Base-by-base conservation (phyloP, 768 basidiomycete genomes). In the Lentinula edodes region DNA sequence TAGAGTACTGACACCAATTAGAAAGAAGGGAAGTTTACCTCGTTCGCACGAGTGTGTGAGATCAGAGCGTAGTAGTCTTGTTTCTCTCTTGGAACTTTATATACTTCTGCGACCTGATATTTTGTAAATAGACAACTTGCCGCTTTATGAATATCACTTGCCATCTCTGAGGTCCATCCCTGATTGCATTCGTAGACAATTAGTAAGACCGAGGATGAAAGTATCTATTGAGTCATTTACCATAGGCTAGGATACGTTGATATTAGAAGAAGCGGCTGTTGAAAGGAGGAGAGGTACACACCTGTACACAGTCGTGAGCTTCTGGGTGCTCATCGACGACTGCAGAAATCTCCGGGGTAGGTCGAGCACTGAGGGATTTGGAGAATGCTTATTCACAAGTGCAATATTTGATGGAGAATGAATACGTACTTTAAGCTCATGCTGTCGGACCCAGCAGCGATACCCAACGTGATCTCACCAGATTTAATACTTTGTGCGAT, bases 141-240 rank as follows among this genome's bases (percentile, higher is more conserved):
- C 18, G 46, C 5, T 16, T 23, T 48, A 12, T 48, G 28, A 48
- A 20, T 48, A 23, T 4, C 9, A 23, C 18, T 48, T 48, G 20
- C 46, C 86, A 91, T 87, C 72, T 95, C 93, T 5, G 91, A 91
- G 1, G 93, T 95, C 93, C 93, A 99, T 54, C 94, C 94, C 94
- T 95, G 95, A 10, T 91, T 41, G 54, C 18, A 8, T 35, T 56
- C n/a, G 5, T 4, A 42, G 18, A 36, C 3, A 5, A 43, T 56
- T 56, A 23, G 42, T 28, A 20, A 56, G 35, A 56, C 52, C 38
- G 38, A 39, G 38, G 38, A 39, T 12, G 12, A 35, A 35, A 20
- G 28, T 16, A 34, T 18, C 46, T 34, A 56, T 36, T 43, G 54
- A 2, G 41, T 52, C 28, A 23, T 34, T 28, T 36, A 32, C 58